Evolutionary conservation across 1,284 basidiomycete genomes (phyloP).

Genomic region (Xanthoconium separans): DNA sequence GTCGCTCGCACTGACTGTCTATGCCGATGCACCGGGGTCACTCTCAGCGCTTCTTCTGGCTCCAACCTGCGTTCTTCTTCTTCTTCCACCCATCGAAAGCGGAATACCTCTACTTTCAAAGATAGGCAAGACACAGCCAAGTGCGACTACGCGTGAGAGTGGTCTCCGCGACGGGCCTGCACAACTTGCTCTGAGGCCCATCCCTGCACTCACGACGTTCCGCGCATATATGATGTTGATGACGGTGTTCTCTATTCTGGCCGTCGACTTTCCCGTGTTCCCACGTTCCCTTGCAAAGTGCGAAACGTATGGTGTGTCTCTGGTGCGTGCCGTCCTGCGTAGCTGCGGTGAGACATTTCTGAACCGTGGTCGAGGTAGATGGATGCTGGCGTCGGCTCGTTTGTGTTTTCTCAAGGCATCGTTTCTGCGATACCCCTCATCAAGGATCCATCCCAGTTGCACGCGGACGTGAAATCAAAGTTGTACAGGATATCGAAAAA

Average conservation of each 20-base stretch:
- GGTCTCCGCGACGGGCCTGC: conserved; percentile 2
- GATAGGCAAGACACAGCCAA: conserved; percentile 20
- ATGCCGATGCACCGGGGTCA: conserved; percentile 55
- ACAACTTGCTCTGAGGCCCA: conserved; percentile 34
- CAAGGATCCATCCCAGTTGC: conserved; percentile 56
- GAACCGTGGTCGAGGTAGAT: conserved; percentile 56
- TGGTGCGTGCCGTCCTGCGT: conserved; percentile 52
- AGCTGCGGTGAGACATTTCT: neutral
- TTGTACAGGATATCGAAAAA: conserved; percentile 51
- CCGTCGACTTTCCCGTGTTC: conserved; percentile 94
- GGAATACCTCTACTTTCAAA: conserved; percentile 53
- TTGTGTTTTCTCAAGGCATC: conserved; percentile 92
- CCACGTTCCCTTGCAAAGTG: conserved; percentile 89
- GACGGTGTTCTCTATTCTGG: conserved; percentile 89
- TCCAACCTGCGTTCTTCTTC: conserved; percentile 43
- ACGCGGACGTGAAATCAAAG: conserved; percentile 51
- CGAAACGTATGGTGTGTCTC: conserved; percentile 90
- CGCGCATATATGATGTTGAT: conserved; percentile 95
- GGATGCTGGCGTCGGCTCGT: conserved; percentile 97
- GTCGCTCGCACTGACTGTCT: conserved; percentile 76
- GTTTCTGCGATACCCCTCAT: conserved; percentile 80
- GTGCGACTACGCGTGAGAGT: conserved; percentile 17
- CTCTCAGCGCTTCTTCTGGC: conserved; percentile 53
- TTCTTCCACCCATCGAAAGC: conserved; percentile 42
- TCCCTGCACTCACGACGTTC: conserved; percentile 84